Percentiles rank a stretch among this genome's conserved stretches.
phyloP scores from a whole-genome alignment of 371 early-diverging fungal species.

The Zychaea mexicana region DNA sequence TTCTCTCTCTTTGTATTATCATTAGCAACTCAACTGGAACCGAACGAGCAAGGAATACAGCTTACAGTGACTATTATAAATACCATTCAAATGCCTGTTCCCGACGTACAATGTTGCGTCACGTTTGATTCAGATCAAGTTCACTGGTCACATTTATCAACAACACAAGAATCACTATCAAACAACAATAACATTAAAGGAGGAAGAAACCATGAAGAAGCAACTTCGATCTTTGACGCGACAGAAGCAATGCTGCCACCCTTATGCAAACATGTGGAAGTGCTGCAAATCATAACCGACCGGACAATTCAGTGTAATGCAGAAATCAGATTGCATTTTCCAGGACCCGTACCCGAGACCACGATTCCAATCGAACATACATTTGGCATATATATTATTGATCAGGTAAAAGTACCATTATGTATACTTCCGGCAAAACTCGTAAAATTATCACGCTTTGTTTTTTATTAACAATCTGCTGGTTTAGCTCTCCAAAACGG shows the following conservation, averaged over 20 bases:
- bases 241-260: constrained; percentile 8
- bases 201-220: constrained; percentile 1
- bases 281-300: constrained; percentile 11
- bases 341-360: constrained; percentile 20
- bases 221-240: neutral
- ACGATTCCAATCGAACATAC: constrained; percentile 22
- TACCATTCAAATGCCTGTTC: constrained; percentile 14
- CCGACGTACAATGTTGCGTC: neutral
- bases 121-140: constrained; percentile 8
- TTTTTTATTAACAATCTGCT: no score
- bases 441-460: no score
- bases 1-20: neutral
- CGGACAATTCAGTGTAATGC: constrained; percentile 27
- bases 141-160: neutral
- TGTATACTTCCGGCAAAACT: no score
- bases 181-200: neutral
- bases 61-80: constrained; percentile 14
- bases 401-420: constrained; percentile 32
- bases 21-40: constrained; percentile 14
- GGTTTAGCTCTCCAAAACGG: neutral
- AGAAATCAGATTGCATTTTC: constrained; percentile 17
- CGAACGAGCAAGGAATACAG: constrained; percentile 7
- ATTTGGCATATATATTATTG: constrained; percentile 46
- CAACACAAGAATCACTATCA: neutral
- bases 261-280: constrained; percentile 12